Evolutionary conservation across 768 basidiomycete genomes (phyloP).

Genomic region (Thelephora aurantiotincta): DNA sequence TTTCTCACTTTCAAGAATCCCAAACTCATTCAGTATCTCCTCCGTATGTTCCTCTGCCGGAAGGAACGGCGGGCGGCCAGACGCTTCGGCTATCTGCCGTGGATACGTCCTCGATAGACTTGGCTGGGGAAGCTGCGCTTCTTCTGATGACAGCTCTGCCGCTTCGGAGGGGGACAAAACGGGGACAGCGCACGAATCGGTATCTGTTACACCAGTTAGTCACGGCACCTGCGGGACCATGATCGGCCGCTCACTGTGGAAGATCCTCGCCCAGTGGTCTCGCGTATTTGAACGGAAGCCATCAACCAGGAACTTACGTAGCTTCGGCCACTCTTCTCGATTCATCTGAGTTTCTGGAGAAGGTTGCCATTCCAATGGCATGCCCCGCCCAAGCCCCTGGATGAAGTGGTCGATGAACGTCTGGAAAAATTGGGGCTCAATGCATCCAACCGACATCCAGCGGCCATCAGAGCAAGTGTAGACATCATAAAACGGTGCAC

Average conservation of each 20-base stretch:
- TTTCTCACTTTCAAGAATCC: slow-evolving; percentile 2
- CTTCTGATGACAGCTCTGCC: slow-evolving; percentile 20
- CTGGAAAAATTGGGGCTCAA: slow-evolving; percentile 61
- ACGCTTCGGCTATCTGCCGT: neutral
- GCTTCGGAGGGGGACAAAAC: slow-evolving; percentile 56
- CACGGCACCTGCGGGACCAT: neutral
- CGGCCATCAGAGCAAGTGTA: slow-evolving; percentile 61
- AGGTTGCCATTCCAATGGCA: slow-evolving; percentile 40
- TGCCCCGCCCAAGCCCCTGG: slow-evolving; percentile 29
- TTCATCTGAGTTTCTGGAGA: slow-evolving; percentile 29
- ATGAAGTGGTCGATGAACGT: slow-evolving; percentile 44
- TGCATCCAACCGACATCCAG: slow-evolving; percentile 66
- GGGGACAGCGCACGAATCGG: slow-evolving; percentile 60
- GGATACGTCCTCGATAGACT: slow-evolving; percentile 11
- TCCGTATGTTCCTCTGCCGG: slow-evolving; percentile 8
- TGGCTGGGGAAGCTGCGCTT: slow-evolving; percentile 11
- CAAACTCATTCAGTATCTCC: slow-evolving; percentile 10
- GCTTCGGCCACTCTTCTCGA: slow-evolving; percentile 37
- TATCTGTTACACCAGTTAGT: slow-evolving; percentile 25
- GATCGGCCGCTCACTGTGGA: slow-evolving; percentile 34
- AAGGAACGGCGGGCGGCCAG: neutral
- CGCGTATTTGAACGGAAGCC: slow-evolving; percentile 49
- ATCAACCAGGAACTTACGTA: slow-evolving; percentile 41
- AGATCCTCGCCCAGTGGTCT: slow-evolving; percentile 56
- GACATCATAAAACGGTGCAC: slow-evolving; percentile 63